phyloP scores from a whole-genome alignment of 1,284 basidiomycete genomes.

The Malassezia sp. region DNA sequence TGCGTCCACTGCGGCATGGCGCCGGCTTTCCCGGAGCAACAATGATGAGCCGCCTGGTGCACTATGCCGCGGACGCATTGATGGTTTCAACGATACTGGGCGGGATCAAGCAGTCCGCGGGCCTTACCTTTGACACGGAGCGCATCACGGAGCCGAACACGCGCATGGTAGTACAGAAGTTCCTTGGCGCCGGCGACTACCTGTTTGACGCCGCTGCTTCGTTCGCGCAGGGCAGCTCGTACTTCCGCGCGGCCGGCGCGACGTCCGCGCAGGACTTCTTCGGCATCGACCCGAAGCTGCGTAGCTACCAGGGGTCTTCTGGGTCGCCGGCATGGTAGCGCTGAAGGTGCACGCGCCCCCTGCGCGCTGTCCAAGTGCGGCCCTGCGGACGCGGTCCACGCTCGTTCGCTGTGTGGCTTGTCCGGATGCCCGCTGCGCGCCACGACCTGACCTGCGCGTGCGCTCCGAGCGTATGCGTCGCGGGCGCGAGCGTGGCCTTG shows the following conservation, averaged over 20 bases:
- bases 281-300: too few species aligned
- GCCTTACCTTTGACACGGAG: slow-evolving; percentile 25
- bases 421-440: too few species aligned
- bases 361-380: too few species aligned
- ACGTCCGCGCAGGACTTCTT: too few species aligned
- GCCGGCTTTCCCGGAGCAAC: slow-evolving; percentile 10
- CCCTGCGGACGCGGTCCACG: too few species aligned
- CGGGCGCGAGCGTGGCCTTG: too few species aligned
- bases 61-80: slow-evolving; percentile 74
- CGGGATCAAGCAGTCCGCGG: slow-evolving; percentile 67
- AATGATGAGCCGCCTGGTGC: slow-evolving; percentile 59
- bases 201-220: slow-evolving; percentile 55
- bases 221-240: slow-evolving; percentile 14
- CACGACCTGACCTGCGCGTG: too few species aligned
- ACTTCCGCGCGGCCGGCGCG: slow-evolving; percentile 8
- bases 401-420: too few species aligned
- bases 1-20: background rate
- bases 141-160: slow-evolving; percentile 55
- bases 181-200: slow-evolving; percentile 74
- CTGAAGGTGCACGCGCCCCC: too few species aligned
- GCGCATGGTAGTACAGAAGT: slow-evolving; percentile 64
- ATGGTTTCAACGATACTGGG: slow-evolving; percentile 79
- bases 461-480: too few species aligned
- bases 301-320: too few species aligned
- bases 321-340: too few species aligned